Percentiles rank a stretch among this genome's conserved stretches.
These are phyloP conservation scores for Mortierella sp. DNA, from an alignment of 371 early-diverging fungal genomes.

Conservation along the genomic window DNA sequence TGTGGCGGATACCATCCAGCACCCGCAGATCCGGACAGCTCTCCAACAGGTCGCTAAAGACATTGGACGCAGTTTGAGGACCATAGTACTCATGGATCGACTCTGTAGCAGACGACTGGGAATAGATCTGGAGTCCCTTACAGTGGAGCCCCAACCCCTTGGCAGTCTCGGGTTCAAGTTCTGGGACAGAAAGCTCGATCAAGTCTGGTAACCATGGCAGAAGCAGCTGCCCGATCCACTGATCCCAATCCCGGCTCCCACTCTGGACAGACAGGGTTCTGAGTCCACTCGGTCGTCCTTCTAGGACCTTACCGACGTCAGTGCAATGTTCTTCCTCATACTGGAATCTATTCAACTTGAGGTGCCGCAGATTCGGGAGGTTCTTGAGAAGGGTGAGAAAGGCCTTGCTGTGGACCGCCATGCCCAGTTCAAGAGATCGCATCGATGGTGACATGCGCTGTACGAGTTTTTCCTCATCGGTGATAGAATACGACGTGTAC, in stretches of 20 bases:
- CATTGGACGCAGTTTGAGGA: neutral
- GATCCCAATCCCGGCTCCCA: neutral
- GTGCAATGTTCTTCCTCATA: neutral
- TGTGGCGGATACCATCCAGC: neutral
- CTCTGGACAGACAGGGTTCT: neutral
- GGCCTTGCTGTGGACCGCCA: neutral
- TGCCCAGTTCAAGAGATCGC: neutral
- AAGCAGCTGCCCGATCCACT: neutral
- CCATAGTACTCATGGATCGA: neutral
- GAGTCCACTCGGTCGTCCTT: neutral
- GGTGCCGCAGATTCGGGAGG: neutral
- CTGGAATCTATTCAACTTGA: neutral
- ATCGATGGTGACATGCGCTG: neutral
- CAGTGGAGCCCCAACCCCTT: neutral
- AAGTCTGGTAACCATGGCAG: neutral
- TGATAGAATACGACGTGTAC: neutral
- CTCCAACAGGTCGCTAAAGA: neutral
- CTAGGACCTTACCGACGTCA: neutral
- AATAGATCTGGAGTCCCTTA: neutral
- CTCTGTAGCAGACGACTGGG: neutral
- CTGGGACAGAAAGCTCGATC: neutral
- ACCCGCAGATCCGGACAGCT: neutral
- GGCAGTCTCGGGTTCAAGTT: neutral
- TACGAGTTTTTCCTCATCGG: neutral
- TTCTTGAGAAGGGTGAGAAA: neutral